Conservation (phyloP, 768 basidiomycete species). For the Boletus reticuloceps region DNA sequence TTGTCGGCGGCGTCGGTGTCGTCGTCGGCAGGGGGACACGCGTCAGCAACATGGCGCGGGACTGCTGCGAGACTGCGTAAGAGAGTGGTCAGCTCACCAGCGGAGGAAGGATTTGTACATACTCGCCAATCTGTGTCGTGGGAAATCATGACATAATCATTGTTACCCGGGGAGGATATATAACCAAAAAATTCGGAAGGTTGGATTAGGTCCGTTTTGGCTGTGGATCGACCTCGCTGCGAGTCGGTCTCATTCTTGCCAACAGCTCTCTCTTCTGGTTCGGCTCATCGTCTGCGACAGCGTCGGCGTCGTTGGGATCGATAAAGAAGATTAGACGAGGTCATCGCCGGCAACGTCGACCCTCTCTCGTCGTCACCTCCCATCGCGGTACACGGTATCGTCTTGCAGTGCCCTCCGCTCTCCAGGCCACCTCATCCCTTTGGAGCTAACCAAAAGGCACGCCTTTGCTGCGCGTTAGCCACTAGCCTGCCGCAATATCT, state of each 20-base stretch:
- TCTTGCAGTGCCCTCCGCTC: slow-evolving; percentile 13
- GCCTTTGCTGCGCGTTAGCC: slow-evolving; percentile 94
- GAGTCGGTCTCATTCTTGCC: slow-evolving; percentile 43
- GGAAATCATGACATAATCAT: slow-evolving; percentile 26
- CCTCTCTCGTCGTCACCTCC: neutral
- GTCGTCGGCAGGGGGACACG: slow-evolving; percentile 13
- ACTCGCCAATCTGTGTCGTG: slow-evolving; percentile 17
- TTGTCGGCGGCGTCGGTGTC: neutral
- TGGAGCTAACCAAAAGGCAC: slow-evolving; percentile 69
- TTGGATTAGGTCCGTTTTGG: slow-evolving; percentile 30
- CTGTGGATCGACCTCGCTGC: slow-evolving; percentile 43
- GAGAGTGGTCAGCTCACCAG: neutral
- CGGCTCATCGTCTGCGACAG: slow-evolving; percentile 39
- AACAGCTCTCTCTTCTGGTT: slow-evolving; percentile 30
- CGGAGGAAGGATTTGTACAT: no score
- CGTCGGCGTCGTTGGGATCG: slow-evolving; percentile 43
- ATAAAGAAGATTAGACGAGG: slow-evolving; percentile 27
- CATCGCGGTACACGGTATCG: slow-evolving; percentile 19
- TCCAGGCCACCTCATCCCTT: slow-evolving; percentile 27
- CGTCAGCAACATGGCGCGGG: slow-evolving; percentile 4
- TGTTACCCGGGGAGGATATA: slow-evolving; percentile 14
- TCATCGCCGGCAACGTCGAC: slow-evolving; percentile 28
- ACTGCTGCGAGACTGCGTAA: slow-evolving; percentile 11
- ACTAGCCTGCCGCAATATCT: slow-evolving; percentile 31
- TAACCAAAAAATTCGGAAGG: slow-evolving; percentile 22